phyloP scores from a whole-genome alignment of 768 basidiomycete species.

The Termitomyces sp. region DNA sequence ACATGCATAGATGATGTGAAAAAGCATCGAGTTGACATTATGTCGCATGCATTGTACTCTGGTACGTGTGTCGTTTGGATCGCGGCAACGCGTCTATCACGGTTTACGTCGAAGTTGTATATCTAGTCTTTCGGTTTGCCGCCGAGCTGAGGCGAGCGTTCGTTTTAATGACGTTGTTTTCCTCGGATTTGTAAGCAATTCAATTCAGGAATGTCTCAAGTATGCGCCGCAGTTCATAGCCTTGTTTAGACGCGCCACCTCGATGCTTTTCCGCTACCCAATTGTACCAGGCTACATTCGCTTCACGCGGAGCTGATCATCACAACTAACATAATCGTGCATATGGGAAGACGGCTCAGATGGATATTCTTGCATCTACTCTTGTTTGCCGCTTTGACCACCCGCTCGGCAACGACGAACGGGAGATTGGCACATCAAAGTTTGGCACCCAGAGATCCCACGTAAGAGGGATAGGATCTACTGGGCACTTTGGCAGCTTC shows the following conservation, averaged over 20 bases:
- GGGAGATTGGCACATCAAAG: not conserved
- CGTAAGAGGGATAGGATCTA: not conserved
- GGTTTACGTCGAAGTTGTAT: not conserved
- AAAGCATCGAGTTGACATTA: not conserved
- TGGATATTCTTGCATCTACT: not conserved
- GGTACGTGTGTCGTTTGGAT: not conserved
- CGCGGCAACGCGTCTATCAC: not conserved
- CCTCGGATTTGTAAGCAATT: not conserved
- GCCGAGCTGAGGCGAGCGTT: not conserved
- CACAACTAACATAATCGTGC: not conserved
- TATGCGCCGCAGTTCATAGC: not conserved
- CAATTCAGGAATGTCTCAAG: not conserved
- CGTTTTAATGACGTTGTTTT: not conserved
- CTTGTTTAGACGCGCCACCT: not conserved
- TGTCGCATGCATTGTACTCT: not conserved
- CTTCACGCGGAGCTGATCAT: not conserved
- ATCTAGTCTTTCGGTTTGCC: not conserved
- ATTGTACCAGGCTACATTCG: not conserved
- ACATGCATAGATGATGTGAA: too few species aligned
- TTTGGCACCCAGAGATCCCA: not conserved
- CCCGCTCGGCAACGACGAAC: not conserved
- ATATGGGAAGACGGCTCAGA: not conserved
- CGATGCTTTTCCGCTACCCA: not conserved
- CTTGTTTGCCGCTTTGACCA: not conserved
- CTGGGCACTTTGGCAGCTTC: not conserved